Evolutionary conservation across 257 asterid genomes (phyloP).

Genomic region (Solanum commersonii): DNA sequence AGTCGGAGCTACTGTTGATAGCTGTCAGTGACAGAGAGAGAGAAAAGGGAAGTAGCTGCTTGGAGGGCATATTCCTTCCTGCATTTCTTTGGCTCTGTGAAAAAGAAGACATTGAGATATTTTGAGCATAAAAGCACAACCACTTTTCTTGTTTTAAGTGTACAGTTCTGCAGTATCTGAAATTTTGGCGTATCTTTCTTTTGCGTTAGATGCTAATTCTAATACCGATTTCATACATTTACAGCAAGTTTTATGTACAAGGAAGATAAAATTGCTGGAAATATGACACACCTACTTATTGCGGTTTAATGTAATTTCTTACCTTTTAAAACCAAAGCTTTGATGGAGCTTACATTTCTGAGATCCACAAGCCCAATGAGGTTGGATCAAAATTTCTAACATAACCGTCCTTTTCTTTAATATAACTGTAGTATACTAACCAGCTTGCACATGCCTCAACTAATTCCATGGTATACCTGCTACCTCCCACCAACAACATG

Average conservation of each 20-base stretch:
- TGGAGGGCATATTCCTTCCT: neutral
- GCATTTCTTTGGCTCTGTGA: neutral
- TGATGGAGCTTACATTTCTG: neutral
- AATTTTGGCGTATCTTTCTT: neutral
- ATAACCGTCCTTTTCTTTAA: neutral
- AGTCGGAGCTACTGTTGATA: neutral
- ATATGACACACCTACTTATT: neutral
- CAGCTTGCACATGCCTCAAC: neutral
- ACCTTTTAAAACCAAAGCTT: neutral
- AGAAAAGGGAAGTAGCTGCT: neutral
- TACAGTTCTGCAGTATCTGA: neutral
- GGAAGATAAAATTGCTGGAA: neutral
- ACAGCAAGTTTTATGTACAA: neutral
- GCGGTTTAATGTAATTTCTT: neutral
- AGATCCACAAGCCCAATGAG: neutral
- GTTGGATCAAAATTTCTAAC: neutral
- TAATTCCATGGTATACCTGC: neutral
- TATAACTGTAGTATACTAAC: neutral
- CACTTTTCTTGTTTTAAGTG: neutral
- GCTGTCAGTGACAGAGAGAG: neutral
- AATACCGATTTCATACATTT: neutral
- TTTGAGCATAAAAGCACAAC: neutral
- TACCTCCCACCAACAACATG: neutral
- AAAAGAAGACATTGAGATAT: neutral
- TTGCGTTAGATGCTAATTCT: neutral